Evolutionary conservation across 2,329 filamentous ascomycete genomes (phyloP), one percentile per base, ranked within the genome.

Genomic region (Penicillium italicum): DNA sequence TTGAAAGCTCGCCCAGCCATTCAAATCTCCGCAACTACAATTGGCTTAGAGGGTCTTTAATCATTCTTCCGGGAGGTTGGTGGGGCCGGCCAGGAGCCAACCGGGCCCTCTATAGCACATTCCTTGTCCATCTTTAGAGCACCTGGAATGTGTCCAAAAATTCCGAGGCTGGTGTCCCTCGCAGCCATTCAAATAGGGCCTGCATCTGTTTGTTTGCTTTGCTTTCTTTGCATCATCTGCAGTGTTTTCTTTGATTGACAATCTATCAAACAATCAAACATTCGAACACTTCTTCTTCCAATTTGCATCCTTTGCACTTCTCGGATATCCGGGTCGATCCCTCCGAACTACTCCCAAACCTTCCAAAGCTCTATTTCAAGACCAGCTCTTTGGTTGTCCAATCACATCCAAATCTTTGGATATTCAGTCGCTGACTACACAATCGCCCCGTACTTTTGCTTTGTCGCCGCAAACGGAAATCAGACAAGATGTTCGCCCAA

Each of bases 401-500:
- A 72, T 73, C 66, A 70, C 55, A 66, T 59, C 55, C 47, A 38
- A 36, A 51, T 62, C 55, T 57, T 60, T 53, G 28, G 50, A 60
- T 56, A 58, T 55, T 53, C 57, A 65, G 57, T 65, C 62, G 61
- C 57, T 64, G 61, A 43, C 65, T 55, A 55, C 47, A 55, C 47
- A 24, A 37, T 54, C 12, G 24, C 14, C 34, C 38, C 38, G 37
- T 34, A n/a, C 26, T 41, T 51, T 22, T 26, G 45, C 26, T 20
- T 45, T 56, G 52, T 70, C 62, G 64, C 68, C 66, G 66, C 68
- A 70, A 73, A 73, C 78, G 61, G 71, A 73, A 68, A 75, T 80
- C 76, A 57, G 71, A 74, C 65, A 78, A 80, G 54, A 80, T 80
- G 75, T 77, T 80, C 62, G 72, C 73, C 57, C 72, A 76, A 62